Conservation (phyloP, 2,329 filamentous ascomycete genomes). For the Colletotrichum falcatum region DNA sequence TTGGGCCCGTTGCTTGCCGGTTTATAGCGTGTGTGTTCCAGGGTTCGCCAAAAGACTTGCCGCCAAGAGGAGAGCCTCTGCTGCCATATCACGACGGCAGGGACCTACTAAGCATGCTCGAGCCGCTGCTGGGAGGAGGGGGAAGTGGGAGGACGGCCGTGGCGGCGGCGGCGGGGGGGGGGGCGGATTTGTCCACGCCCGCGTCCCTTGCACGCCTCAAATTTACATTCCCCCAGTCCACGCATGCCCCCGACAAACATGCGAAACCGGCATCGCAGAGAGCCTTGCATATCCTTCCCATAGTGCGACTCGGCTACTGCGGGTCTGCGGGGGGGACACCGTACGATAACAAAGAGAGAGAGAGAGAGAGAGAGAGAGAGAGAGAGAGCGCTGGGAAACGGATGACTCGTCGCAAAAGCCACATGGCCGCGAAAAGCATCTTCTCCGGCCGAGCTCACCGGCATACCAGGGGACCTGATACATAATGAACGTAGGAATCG, state of each 20-base stretch:
- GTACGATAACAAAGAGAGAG: slow-evolving; percentile 12
- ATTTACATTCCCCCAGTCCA: background rate
- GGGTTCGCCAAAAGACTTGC: background rate
- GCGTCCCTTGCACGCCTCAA: background rate
- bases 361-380: background rate
- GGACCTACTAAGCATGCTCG: no score
- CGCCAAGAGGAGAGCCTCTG: background rate
- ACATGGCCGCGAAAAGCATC: slow-evolving; percentile 31
- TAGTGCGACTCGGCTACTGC: slow-evolving; percentile 13
- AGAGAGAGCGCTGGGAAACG: background rate
- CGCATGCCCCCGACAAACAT: background rate
- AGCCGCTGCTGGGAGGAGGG: slow-evolving; percentile 10
- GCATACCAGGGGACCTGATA: background rate
- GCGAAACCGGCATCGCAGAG: slow-evolving; percentile 20
- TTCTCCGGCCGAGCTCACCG: slow-evolving; percentile 15
- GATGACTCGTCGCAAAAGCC: slow-evolving; percentile 37
- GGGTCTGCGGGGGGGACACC: slow-evolving; percentile 24
- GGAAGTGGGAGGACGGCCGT: no score
- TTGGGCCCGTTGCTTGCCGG: slow-evolving; percentile 7
- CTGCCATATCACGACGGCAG: slow-evolving; percentile 19
- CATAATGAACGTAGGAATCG: background rate
- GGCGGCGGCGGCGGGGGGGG: no score
- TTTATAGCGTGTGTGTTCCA: background rate
- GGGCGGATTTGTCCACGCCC: background rate
- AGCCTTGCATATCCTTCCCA: slow-evolving; percentile 13